Base-by-base conservation (phyloP, 805 yeast genomes). In the Yamadazyma phyllophila region DNA sequence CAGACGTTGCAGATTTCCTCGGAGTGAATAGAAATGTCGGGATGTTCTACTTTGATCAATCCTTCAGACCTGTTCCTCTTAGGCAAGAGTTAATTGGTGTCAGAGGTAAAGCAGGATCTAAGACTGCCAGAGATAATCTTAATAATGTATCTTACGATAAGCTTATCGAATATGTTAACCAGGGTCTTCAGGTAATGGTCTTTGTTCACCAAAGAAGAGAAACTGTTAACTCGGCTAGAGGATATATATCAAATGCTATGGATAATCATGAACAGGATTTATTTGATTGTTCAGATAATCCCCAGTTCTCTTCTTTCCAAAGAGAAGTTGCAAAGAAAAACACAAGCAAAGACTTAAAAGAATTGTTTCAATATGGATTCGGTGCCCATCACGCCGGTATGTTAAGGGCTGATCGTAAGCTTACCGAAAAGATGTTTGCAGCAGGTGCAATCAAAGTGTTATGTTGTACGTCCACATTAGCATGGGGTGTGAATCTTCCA, bases 401-500 rank as follows among this genome's bases (percentile, higher is more conserved):
- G 95, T 69, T 89, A 24, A 74, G 99, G 51, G 69, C 90, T 0
- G 99, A 94, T 59, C 78, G 99, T 58, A 91, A 90, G 58, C 60
- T 90, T 43, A 85, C 95, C 0, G 99, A 95, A 57, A 84, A 83
- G 59, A 78, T 92, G 85, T 94, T 94, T 61, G 73, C 83, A 26
- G 70, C 74, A 26, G 98, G 99, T 35, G 86, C 90, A 0, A 85
- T 94, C 51, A 87, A 84, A 48, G 98, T 94, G 0, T 69, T 94
- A 13, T 86, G 96, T 57, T 90, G 97, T 76, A 94, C 99, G 2
- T 96, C 99, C 0, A 94, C 99, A 0, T 77, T 94, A 47, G 99
- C 99, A 0, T 94, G 99, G 99, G 99, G 99, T 78, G 98, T 94
- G 14, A 94, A 94, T 60, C 72, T 94, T 48, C 99, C 99, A 1